Base-by-base conservation (phyloP, 306 rosid genomes). In the Mimosa bimucronata region DNA sequence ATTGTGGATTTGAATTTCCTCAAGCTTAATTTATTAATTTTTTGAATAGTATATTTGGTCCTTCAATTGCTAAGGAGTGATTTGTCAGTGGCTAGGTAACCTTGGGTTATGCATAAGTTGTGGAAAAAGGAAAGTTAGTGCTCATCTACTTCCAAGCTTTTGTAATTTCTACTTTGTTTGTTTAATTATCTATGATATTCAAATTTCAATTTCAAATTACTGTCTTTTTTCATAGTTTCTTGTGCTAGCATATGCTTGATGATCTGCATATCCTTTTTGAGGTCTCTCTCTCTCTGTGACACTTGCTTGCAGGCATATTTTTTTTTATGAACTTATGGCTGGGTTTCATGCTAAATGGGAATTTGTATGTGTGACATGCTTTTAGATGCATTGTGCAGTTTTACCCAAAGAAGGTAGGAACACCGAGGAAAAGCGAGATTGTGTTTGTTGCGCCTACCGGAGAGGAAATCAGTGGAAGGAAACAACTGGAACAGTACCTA, bases 371-470 rank as follows among this genome's bases (percentile, higher is more conserved):
- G 3, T 80, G 65, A 42, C 82, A n/a, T 71, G 44, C 70, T 80
- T 72, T 62, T 78, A 23, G 44, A 76, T 62, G 31, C 48, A 30
- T 58, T 31, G 2, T 72, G 77, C 90, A 95, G 99, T 88, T 87
- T 87, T 86, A 86, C 74, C 97, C 94, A 26, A 92, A 90, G 91
- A 91, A 85, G 77, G 85, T 72, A 23, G 99, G 95, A 77, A 75
- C 98, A 15, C 97, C 97, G 1, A 88, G 90, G 30, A 95, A 95
- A 82, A 86, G 70, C 31, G 96, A 91, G 88, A 79, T 95, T 40
- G n/a, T 86, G 28, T 95, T 93, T 76, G 69, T 95, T 48, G 89
- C 98, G 60, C 99, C 98, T 14, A 86, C 92, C 5, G 99, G 99
- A 60, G 99, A 90, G 77, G 98, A 95, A 87, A 85, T 95, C 78